A percentile compares a stretch with the other conserved stretches of the same genome.
Evolutionary conservation across 768 basidiomycete species (phyloP).

Genomic region (Mycena amicta): DNA sequence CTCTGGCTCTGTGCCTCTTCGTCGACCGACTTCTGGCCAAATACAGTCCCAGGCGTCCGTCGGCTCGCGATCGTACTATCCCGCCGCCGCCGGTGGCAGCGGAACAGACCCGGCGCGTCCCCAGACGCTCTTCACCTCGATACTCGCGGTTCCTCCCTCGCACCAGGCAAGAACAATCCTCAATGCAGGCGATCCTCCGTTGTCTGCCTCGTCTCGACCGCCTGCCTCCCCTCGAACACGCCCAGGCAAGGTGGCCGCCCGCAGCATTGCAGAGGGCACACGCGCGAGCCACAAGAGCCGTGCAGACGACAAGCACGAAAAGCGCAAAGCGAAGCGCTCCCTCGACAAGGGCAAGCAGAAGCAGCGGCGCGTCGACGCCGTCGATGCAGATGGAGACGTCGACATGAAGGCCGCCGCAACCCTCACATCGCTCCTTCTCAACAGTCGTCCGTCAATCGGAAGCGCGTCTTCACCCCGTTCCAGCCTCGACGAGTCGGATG

Average conservation of each 20-base stretch:
- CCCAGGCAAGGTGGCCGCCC: slow-evolving; percentile 39
- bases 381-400: slow-evolving; percentile 57
- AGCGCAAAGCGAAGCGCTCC: slow-evolving; percentile 44
- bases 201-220: slow-evolving; percentile 54
- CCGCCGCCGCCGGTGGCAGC: slow-evolving; percentile 36
- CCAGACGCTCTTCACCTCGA: slow-evolving; percentile 71
- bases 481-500: slow-evolving; percentile 70
- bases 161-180: slow-evolving; percentile 82
- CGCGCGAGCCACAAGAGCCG: slow-evolving; percentile 49
- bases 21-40: slow-evolving; percentile 43
- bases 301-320: slow-evolving; percentile 36
- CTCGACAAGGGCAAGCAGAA: slow-evolving; percentile 55
- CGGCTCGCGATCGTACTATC: slow-evolving; percentile 46
- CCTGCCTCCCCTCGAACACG: slow-evolving; percentile 47
- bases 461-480: slow-evolving; percentile 72
- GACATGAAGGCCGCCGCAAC: slow-evolving; percentile 87
- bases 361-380: slow-evolving; percentile 32
- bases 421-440: slow-evolving; percentile 69
- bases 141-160: slow-evolving; percentile 74
- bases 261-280: slow-evolving; percentile 49
- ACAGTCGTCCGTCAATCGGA: slow-evolving; percentile 63
- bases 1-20: slow-evolving; percentile 32
- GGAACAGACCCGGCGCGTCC: slow-evolving; percentile 38
- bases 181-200: slow-evolving; percentile 70
- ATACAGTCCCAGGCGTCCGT: slow-evolving; percentile 47